Percentiles rank a stretch among this genome's conserved stretches.
phyloP scores from a whole-genome alignment of 2,329 filamentous ascomycete genomes.

The Cladophialophora chaetospira region DNA sequence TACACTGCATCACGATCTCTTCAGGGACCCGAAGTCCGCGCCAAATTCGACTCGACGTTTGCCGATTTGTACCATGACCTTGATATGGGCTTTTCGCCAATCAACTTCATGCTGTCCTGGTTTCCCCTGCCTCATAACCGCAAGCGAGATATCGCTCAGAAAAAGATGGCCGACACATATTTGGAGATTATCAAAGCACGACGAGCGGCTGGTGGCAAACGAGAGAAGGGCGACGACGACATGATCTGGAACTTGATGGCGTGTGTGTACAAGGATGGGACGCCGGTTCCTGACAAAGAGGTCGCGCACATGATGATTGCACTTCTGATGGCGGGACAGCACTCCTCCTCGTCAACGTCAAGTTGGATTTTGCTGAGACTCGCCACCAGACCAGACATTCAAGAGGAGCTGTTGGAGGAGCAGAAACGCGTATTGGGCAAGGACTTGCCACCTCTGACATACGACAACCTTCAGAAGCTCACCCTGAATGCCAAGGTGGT shows the following conservation, averaged over 20 bases:
- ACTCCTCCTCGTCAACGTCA: conserved; percentile 75
- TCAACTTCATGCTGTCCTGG: conserved; percentile 84
- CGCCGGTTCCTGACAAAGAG: conserved; percentile 69
- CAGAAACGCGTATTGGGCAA: conserved; percentile 60
- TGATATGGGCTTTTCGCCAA: conserved; percentile 74
- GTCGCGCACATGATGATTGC: conserved; percentile 87
- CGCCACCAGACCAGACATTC: conserved; percentile 68
- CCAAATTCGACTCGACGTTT: conserved; percentile 70
- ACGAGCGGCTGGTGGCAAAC: conserved; percentile 49
- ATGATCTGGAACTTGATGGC: conserved; percentile 82
- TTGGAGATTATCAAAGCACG: conserved; percentile 69
- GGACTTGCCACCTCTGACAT: conserved; percentile 59
- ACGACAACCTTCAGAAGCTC: conserved; percentile 62
- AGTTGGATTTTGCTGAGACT: conserved; percentile 76
- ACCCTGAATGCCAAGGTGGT: conserved; percentile 65
- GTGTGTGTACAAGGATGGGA: conserved; percentile 74
- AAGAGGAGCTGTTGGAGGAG: conserved; percentile 71
- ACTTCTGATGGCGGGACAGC: conserved; percentile 80
- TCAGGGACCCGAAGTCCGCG: conserved; percentile 74
- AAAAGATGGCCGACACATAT: conserved; percentile 71
- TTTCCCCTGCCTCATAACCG: conserved; percentile 75
- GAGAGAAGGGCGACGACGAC: conserved; percentile 57
- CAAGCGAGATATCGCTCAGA: conserved; percentile 69
- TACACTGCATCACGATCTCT: conserved; percentile 77
- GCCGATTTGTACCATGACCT: conserved; percentile 78